Conservation (phyloP, 257 asterid genomes). For the Thymus quinquecostatus region DNA sequence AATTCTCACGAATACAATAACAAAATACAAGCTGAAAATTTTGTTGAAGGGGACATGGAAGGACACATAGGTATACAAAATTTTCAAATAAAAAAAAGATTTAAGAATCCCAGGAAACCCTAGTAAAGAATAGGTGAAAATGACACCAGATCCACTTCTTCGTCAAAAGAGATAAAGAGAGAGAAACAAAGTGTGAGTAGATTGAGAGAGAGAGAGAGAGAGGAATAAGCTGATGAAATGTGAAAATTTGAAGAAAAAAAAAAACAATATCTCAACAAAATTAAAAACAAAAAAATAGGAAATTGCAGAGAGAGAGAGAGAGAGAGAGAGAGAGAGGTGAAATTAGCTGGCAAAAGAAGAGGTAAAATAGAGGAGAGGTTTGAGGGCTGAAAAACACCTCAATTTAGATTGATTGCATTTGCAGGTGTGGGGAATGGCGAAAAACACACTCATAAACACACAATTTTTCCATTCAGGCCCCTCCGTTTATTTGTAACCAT, state of each 20-base stretch:
- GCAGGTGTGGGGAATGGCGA: slow-evolving; percentile 9
- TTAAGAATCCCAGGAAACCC: slow-evolving; percentile 40
- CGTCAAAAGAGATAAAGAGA: slow-evolving; percentile 5
- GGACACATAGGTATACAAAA: slow-evolving; percentile 1
- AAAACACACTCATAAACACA: slow-evolving; percentile 14
- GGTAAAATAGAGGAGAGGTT: slow-evolving; percentile 45
- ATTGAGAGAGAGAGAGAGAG: slow-evolving; percentile 11
- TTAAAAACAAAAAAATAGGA: neutral
- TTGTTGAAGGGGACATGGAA: slow-evolving; percentile 14
- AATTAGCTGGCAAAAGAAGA: slow-evolving; percentile 42
- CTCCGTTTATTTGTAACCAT: slow-evolving; percentile 23
- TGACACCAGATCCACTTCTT: slow-evolving; percentile 43
- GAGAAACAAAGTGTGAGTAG: slow-evolving; percentile 31
- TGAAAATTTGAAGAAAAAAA: neutral
- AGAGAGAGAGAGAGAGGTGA: slow-evolving; percentile 10
- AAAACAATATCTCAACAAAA: neutral
- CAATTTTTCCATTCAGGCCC: slow-evolving; percentile 20
- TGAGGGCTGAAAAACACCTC: slow-evolving; percentile 44
- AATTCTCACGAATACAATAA: slow-evolving; percentile 18
- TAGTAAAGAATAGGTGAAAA: slow-evolving; percentile 35
- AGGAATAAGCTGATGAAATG: slow-evolving; percentile 30
- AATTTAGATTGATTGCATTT: slow-evolving; percentile 31
- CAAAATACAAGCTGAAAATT: slow-evolving; percentile 17
- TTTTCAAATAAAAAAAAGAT: neutral
- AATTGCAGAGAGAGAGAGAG: slow-evolving; percentile 4